phyloP scores from a whole-genome alignment of 306 rosid species.

The Dryas octopetala region DNA sequence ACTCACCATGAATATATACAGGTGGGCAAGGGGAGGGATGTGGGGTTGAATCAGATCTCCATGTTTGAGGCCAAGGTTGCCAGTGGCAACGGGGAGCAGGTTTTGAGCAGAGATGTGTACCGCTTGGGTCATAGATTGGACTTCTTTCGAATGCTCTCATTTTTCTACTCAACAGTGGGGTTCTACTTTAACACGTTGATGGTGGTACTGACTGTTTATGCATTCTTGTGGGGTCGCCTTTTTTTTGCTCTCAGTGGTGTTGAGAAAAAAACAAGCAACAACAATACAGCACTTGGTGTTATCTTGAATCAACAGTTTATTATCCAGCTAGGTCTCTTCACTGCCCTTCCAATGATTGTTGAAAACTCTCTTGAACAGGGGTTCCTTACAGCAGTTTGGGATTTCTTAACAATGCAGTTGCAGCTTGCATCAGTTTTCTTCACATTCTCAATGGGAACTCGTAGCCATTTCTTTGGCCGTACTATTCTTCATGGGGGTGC shows the following conservation, averaged over 20 bases:
- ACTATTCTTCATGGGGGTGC: conserved; percentile 97
- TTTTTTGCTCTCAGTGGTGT: conserved; percentile 93
- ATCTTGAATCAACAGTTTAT: conserved; percentile 83
- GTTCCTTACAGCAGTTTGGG: conserved; percentile 84
- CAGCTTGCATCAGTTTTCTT: conserved; percentile 78
- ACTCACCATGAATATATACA: conserved; percentile 97
- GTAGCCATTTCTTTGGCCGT: conserved; percentile 81
- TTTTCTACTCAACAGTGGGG: conserved; percentile 83
- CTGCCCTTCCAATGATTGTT: conserved; percentile 90
- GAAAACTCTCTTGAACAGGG: conserved; percentile 92
- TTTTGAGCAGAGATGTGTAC: conserved; percentile 87
- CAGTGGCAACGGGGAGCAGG: conserved; percentile 97
- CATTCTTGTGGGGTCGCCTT: conserved; percentile 94
- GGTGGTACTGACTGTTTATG: conserved; percentile 63
- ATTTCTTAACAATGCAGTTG: conserved; percentile 86
- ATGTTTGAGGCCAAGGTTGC: conserved; percentile 96
- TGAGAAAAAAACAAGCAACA: conserved; percentile 48
- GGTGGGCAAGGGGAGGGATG: conserved; percentile 98
- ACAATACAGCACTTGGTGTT: conserved; percentile 68
- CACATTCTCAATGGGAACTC: conserved; percentile 89
- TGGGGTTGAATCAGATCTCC: conserved; percentile 87
- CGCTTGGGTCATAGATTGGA: conserved; percentile 95
- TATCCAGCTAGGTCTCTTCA: conserved; percentile 86
- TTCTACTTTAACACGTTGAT: conserved; percentile 78
- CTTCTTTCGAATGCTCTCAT: conserved; percentile 94